Evolutionary conservation across 192 early-diverging fungal genomes (phyloP), one percentile per base, ranked within the genome.

Genomic region (Rhizophagus sp.): DNA sequence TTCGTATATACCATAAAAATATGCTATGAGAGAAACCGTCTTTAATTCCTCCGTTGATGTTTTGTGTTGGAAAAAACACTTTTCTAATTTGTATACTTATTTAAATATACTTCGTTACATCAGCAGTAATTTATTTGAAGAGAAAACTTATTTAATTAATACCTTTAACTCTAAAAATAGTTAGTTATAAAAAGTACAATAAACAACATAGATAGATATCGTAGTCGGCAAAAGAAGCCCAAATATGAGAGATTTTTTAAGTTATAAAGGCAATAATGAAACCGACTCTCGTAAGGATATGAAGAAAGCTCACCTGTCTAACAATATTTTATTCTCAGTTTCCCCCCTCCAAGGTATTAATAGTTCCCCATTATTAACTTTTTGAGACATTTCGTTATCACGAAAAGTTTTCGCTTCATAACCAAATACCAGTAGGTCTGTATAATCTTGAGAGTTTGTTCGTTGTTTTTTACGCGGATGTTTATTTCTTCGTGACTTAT

Each of bases 361-460:
- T 3, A 80, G 70, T 11, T 82, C 62, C 12, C 85, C 88, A 17
- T 78, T 30, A 39, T 89, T 83, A 22, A 89, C 69, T 13, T 73
- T 79, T 44, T 73, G 64, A 0, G 89, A 87, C 44, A 61, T 61
- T 33, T 44, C 63, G 49, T 90, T 67, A 65, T 90, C 79, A 52
- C 79, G 77, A 70, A 87, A 90, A 44, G 89, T 33, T 19, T 78
- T 79, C 25, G 84, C 83, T 70, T 85, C 83, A 70, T 90, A 90
- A 6, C 89, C 89, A 79, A 88, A 90, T 15, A 83, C 83, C 2
- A 89, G 71, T 15, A 88, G 33, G 7, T 90, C 88, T 25, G 79
- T 57, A 63, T 81, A 76, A 33, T 81, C 75, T 66, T 65, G 63
- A 19, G 63, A 41, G 25, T 17, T 69, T 36, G 66, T 68, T 17